phyloP scores from a whole-genome alignment of 75 land plant species.

The Picea sitchensis region DNA sequence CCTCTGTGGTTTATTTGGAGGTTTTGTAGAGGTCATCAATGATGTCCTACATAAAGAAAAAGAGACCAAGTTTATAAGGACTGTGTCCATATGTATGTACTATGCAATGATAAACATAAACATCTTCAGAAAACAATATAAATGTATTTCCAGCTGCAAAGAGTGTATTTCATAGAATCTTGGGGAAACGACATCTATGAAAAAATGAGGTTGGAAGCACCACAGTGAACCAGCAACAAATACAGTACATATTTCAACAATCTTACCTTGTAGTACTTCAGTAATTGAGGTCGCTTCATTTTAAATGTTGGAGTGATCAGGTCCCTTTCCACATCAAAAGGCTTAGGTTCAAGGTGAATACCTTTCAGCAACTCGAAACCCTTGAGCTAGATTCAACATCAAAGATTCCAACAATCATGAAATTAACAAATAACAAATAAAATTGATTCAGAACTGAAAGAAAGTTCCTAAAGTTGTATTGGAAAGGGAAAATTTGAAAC shows the following conservation, averaged over 20 bases:
- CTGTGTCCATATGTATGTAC: background rate
- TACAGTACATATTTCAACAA: background rate
- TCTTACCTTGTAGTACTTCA: conserved; percentile 72
- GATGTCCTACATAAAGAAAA: conserved; percentile 11
- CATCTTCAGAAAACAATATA: background rate
- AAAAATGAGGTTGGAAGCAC: background rate
- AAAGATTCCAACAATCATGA: background rate
- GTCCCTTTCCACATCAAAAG: conserved; percentile 74
- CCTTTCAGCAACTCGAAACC: conserved; percentile 79
- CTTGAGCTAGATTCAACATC: conserved; percentile 44
- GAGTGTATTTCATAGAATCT: background rate
- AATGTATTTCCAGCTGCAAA: background rate
- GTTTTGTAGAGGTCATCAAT: conserved; percentile 21
- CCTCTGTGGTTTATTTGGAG: conserved; percentile 10
- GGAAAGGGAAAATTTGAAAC: background rate
- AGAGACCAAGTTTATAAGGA: background rate
- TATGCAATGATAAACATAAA: background rate
- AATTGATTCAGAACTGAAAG: background rate
- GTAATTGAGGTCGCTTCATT: conserved; percentile 74
- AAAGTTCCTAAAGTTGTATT: background rate
- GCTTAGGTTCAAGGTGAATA: conserved; percentile 68
- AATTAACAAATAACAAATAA: conserved; percentile 8
- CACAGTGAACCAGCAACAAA: background rate
- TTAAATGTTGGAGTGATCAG: conserved; percentile 85
- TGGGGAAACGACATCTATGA: background rate